Evolutionary conservation across 495 filamentous ascomycete genomes (phyloP).

Genomic region (Trichoderma reesei): DNA sequence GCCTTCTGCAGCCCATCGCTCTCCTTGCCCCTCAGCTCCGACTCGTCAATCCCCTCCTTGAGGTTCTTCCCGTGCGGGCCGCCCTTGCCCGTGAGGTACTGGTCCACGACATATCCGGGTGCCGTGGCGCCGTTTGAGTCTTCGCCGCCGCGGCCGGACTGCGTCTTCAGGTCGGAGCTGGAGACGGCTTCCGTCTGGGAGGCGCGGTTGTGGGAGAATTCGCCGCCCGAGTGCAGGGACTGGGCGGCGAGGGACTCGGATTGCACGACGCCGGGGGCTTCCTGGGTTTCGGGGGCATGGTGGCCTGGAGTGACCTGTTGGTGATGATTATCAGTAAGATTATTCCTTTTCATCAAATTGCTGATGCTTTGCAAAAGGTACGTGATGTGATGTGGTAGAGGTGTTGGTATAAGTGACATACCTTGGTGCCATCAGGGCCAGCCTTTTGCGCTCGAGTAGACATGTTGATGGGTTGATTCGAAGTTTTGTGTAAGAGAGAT

Average conservation of each 20-base stretch:
- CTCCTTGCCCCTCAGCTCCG: constrained; percentile 19
- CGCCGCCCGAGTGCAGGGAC: constrained; percentile 19
- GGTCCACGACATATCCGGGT: constrained; percentile 24
- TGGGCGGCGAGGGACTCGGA: constrained; percentile 31
- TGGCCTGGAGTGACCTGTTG: constrained; percentile 16
- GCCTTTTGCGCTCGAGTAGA: background rate
- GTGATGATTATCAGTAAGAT: background rate
- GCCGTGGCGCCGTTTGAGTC: constrained; percentile 11
- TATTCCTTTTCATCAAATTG: background rate
- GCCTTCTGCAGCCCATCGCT: constrained; percentile 20
- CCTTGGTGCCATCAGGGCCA: constrained; percentile 20
- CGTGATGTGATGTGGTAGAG: background rate
- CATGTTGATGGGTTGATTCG: background rate
- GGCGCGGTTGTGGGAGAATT: constrained; percentile 19
- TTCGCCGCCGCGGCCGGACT: background rate
- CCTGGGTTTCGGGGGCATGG: constrained; percentile 21
- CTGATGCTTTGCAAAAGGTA: too few relatives aligned
- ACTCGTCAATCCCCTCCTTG: constrained; percentile 25
- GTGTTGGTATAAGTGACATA: background rate
- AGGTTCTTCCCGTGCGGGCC: constrained; percentile 34
- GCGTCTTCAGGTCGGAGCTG: constrained; percentile 13
- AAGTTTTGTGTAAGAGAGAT: background rate
- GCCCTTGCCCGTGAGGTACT: constrained; percentile 13
- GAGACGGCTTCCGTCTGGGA: constrained; percentile 14
- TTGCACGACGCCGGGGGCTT: constrained; percentile 24